A percentile compares a stretch with the other conserved stretches of the same genome.
phyloP scores from a whole-genome alignment of 2,329 filamentous ascomycete genomes.

The Cadophora luteo-olivacea region DNA sequence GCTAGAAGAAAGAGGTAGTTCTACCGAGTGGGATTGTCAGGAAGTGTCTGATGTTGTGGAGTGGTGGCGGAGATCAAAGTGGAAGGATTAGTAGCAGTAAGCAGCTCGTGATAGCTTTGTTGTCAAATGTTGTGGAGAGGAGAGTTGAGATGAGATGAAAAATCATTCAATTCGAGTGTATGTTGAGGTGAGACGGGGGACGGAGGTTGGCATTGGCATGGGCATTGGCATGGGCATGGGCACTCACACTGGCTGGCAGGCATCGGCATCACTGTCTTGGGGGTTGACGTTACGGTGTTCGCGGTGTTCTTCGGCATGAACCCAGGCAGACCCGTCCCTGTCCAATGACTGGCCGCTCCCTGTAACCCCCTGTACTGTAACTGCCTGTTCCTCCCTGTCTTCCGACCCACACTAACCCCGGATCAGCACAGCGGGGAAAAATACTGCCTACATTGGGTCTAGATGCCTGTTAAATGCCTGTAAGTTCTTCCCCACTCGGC shows the following conservation, averaged over 20 bases:
- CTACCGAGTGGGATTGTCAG: background rate
- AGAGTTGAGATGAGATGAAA: background rate
- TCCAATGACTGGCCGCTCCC: no score
- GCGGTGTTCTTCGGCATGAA: background rate
- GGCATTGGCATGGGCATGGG: background rate
- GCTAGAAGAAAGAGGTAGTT: background rate
- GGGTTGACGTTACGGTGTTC: background rate
- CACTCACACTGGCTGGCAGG: no score
- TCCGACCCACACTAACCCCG: constrained; percentile 1
- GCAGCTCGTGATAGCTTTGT: background rate
- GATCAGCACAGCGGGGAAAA: constrained; percentile 16
- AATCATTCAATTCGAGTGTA: background rate
- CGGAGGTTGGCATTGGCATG: background rate
- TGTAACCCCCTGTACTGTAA: background rate
- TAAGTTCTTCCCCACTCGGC: background rate
- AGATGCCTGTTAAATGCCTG: background rate
- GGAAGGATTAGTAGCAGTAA: background rate
- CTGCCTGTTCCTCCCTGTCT: background rate
- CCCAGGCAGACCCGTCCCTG: background rate
- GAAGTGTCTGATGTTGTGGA: background rate
- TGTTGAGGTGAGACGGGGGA: background rate
- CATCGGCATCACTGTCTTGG: background rate
- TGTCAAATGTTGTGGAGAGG: background rate
- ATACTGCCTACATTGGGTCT: background rate
- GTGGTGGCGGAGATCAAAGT: background rate